These are phyloP conservation scores for Eucalyptus shirleyi DNA, from an alignment of 345 rosid species.

Conservation along the genomic window DNA sequence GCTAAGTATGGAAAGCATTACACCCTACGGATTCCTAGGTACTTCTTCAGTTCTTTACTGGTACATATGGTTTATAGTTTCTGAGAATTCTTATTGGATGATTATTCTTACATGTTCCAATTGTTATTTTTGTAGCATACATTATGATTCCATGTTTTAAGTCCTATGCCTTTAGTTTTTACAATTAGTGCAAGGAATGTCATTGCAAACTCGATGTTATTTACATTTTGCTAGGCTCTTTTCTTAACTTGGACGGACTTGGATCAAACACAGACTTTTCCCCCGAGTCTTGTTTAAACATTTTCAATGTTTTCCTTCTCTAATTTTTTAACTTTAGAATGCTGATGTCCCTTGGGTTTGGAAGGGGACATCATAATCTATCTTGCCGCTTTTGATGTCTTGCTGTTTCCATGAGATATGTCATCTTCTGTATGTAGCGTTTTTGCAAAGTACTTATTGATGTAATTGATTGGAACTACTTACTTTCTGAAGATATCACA, in stretches of 20 bases:
- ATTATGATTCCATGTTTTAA: background rate
- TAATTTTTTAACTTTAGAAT: background rate
- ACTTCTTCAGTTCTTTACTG: background rate
- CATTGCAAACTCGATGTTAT: background rate
- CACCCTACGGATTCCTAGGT: slow-evolving; percentile 86
- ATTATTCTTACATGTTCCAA: too few relatives aligned
- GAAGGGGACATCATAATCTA: background rate
- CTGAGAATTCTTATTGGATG: too few relatives aligned
- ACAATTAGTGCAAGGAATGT: background rate
- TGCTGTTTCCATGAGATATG: background rate
- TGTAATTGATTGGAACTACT: background rate
- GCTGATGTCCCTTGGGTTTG: background rate
- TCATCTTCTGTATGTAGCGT: background rate
- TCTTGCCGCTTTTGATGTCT: background rate
- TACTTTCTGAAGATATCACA: background rate
- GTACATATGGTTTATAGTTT: background rate
- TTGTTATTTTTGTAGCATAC: background rate
- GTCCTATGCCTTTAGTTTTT: background rate
- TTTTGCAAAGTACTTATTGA: background rate
- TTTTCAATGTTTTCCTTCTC: background rate
- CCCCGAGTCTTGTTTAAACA: background rate
- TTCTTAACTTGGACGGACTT: background rate
- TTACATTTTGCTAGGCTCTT: background rate
- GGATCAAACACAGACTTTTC: background rate
- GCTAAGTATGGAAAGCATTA: slow-evolving; percentile 92